These are phyloP conservation scores for Colletotrichum aenigma DNA, from an alignment of 2,329 filamentous ascomycete species.

Conservation along the genomic window DNA sequence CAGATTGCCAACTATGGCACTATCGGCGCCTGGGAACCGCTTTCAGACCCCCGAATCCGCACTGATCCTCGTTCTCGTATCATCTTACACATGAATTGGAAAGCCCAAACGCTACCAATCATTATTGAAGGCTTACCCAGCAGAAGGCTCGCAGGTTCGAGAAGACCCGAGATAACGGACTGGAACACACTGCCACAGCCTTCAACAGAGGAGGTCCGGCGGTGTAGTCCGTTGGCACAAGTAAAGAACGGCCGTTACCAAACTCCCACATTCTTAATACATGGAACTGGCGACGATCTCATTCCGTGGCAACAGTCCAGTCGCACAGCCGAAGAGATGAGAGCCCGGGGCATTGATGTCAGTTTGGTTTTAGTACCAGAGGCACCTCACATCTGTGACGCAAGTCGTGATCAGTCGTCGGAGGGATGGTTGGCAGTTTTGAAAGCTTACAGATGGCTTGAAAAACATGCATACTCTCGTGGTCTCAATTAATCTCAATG, in stretches of 20 bases:
- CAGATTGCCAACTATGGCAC: not conserved
- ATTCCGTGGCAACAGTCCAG: conserved; percentile 10
- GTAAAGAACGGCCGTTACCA: not conserved
- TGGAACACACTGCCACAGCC: conserved; percentile 16
- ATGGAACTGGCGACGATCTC: conserved; percentile 12
- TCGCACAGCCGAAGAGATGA: not conserved
- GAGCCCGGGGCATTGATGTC: not conserved
- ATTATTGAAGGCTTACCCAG: conserved; percentile 32
- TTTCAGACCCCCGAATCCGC: conserved; percentile 1
- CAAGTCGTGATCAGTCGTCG: not conserved
- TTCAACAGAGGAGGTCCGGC: not conserved
- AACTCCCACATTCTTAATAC: conserved; percentile 15
- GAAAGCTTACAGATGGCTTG: not conserved
- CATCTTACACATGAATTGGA: conserved; percentile 46
- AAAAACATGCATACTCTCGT: not conserved
- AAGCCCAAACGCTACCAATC: conserved; percentile 37
- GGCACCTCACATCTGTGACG: not conserved
- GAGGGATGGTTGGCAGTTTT: not conserved
- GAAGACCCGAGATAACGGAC: not conserved
- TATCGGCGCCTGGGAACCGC: not conserved
- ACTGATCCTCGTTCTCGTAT: conserved; percentile 40
- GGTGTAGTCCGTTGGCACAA: conserved; percentile 14
- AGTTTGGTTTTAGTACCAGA: not conserved
- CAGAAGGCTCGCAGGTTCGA: not conserved
- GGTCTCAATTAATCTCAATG: not conserved